Percentiles rank a stretch among this genome's conserved stretches.
phyloP scores from a whole-genome alignment of 2,329 filamentous ascomycete genomes.

The Dactylellina leptospora region DNA sequence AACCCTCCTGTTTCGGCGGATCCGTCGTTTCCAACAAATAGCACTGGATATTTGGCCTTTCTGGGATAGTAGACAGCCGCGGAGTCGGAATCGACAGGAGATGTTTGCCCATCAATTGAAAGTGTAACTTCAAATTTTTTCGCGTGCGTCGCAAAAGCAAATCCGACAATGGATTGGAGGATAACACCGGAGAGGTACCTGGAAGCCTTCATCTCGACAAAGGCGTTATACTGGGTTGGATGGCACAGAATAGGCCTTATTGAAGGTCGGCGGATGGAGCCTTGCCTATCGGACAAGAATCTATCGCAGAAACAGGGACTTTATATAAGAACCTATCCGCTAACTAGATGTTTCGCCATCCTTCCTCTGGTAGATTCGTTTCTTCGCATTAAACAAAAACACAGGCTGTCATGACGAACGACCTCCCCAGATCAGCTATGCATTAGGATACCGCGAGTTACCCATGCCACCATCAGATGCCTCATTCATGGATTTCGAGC shows the following conservation, averaged over 20 bases:
- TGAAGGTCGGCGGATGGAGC: neutral
- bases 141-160: neutral
- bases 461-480: constrained; percentile 6
- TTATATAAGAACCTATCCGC: no score
- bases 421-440: constrained; percentile 10
- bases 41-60: constrained; percentile 10
- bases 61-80: constrained; percentile 62
- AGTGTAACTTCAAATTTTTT: constrained; percentile 25
- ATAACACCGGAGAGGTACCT: neutral
- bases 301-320: neutral
- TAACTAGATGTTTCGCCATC: no score
- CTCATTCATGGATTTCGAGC: constrained; percentile 15
- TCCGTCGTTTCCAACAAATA: constrained; percentile 64
- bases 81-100: constrained; percentile 62
- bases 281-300: neutral
- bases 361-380: neutral
- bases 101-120: constrained; percentile 55
- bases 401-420: no score
- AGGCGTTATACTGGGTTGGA: no score
- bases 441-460: neutral
- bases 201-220: constrained; percentile 3
- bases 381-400: neutral
- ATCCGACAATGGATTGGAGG: neutral
- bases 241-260: neutral
- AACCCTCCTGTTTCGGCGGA: constrained; percentile 63